A percentile compares a stretch with the other conserved stretches of the same genome.
These are phyloP conservation scores for Moricandia moricandioides DNA, from an alignment of 345 rosid genomes.

Conservation along the genomic window DNA sequence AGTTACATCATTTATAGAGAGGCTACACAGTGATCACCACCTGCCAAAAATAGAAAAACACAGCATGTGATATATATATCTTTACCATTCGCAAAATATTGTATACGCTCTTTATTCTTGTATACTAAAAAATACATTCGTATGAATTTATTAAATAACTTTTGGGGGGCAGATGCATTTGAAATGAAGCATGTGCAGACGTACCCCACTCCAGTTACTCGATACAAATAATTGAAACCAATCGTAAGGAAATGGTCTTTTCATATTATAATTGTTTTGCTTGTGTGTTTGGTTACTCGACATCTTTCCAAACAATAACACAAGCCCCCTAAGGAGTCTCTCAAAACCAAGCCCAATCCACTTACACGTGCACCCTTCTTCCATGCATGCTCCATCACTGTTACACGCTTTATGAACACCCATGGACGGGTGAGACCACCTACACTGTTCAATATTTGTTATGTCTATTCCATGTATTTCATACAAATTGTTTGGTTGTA, in stretches of 20 bases:
- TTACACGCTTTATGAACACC: not conserved
- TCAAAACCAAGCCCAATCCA: not conserved
- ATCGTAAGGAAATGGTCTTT: not conserved
- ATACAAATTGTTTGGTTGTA: not conserved
- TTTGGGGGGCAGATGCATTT: not conserved
- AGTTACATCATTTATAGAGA: not conserved
- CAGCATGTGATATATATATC: not conserved
- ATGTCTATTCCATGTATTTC: not conserved
- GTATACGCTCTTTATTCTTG: not conserved
- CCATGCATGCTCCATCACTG: not conserved
- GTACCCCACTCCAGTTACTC: not conserved
- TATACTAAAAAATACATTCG: not conserved
- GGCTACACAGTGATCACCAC: not conserved
- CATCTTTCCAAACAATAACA: not conserved
- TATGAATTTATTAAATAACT: not conserved
- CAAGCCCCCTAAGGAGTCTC: not conserved
- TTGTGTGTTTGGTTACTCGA: not conserved
- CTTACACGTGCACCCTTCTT: not conserved
- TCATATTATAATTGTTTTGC: not conserved
- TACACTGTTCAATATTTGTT: not conserved
- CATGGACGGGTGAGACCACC: not conserved
- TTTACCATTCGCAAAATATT: not conserved
- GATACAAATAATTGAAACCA: not conserved
- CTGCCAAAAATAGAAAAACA: not conserved
- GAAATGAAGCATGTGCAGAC: not conserved